Conservation (phyloP, 257 asterid genomes). For the Primulina tabacum region DNA sequence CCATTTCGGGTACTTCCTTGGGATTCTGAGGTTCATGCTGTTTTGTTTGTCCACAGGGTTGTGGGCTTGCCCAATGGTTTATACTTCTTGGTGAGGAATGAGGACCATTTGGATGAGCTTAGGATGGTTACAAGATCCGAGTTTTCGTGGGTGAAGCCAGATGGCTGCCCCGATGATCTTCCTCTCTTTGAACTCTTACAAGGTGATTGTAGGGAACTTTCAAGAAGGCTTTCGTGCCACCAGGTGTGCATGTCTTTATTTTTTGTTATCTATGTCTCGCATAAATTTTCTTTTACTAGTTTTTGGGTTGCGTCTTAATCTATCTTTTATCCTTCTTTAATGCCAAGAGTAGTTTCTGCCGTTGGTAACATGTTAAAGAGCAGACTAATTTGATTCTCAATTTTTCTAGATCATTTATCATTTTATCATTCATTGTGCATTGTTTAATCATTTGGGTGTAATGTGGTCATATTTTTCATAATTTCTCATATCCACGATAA, state of each 20-base stretch:
- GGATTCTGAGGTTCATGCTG: slow-evolving; percentile 76
- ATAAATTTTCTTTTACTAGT: neutral
- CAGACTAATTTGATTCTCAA: neutral
- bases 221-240: slow-evolving; percentile 75
- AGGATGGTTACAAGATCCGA: slow-evolving; percentile 53
- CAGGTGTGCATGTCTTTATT: slow-evolving; percentile 50
- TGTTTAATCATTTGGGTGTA: neutral
- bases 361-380: neutral
- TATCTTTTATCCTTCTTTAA: neutral
- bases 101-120: slow-evolving; percentile 58
- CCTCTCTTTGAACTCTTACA: slow-evolving; percentile 67
- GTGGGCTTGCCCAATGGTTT: slow-evolving; percentile 74
- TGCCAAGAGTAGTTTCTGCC: neutral
- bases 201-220: slow-evolving; percentile 57
- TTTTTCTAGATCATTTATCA: neutral
- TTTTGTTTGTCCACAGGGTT: slow-evolving; percentile 81
- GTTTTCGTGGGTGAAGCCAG: slow-evolving; percentile 82
- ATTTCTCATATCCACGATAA: neutral
- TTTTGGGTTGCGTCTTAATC: neutral
- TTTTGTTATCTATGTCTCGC: slow-evolving; percentile 4
- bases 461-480: too few relatives aligned
- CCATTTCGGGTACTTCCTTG: slow-evolving; percentile 80
- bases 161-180: slow-evolving; percentile 78
- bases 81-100: slow-evolving; percentile 83
- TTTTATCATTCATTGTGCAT: neutral